Conservation (phyloP, 495 filamentous ascomycete species). For the Darksidea phi region DNA sequence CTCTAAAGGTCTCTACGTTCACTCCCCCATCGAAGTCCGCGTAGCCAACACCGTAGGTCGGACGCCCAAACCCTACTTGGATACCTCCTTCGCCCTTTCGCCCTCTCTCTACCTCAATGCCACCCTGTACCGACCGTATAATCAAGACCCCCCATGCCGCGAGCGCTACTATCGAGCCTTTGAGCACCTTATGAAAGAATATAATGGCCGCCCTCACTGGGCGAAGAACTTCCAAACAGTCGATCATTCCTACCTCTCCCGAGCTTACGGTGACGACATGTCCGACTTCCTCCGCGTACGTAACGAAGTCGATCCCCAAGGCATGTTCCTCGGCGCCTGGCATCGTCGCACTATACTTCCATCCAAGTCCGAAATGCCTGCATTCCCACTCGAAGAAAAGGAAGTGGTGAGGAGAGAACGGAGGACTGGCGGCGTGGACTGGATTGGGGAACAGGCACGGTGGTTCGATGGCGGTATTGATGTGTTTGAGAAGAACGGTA, state of each 20-base stretch:
- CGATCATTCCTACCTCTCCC: constrained; percentile 55
- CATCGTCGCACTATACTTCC: constrained; percentile 68
- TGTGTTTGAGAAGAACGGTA: constrained; percentile 39
- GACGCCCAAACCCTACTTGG: constrained; percentile 70
- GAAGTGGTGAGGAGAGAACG: constrained; percentile 26
- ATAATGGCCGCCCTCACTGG: constrained; percentile 92
- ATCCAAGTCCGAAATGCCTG: constrained; percentile 16
- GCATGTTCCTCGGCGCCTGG: constrained; percentile 92
- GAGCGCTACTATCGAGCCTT: constrained; percentile 88
- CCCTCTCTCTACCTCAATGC: constrained; percentile 94
- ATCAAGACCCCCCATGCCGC: constrained; percentile 72
- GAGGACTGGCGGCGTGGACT: constrained; percentile 52
- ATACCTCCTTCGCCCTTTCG: constrained; percentile 62
- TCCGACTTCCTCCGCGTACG: constrained; percentile 65
- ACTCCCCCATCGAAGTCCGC: constrained; percentile 90
- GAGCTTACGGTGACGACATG: constrained; percentile 59
- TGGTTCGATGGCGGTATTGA: constrained; percentile 26
- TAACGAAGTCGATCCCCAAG: constrained; percentile 76
- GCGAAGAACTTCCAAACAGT: constrained; percentile 82
- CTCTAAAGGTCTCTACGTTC: constrained; percentile 76
- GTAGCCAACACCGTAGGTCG: constrained; percentile 70
- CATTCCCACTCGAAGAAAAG: constrained; percentile 34
- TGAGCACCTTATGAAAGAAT: constrained; percentile 90
- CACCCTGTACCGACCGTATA: constrained; percentile 89
- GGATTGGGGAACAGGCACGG: constrained; percentile 51